Base-by-base conservation (phyloP, 768 basidiomycete genomes). In the Pulveroboletus sp. region DNA sequence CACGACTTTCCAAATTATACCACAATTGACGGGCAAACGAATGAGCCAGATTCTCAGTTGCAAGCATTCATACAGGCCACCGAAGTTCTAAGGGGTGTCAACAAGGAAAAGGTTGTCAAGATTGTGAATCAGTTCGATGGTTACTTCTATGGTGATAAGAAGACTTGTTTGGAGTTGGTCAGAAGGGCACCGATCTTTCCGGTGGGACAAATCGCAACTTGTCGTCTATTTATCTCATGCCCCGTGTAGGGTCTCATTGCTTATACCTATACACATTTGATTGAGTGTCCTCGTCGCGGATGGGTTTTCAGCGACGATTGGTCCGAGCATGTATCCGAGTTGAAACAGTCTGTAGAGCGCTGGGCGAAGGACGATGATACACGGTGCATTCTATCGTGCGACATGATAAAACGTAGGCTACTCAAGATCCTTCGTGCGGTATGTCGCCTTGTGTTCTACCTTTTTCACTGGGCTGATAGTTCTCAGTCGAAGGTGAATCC, bases 251-350 rank as follows among this genome's bases (percentile, higher is more conserved):
- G 61, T 35, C 37, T 66, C 41, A 57, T 66, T 7, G 66, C 64
- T 26, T 66, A 68, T 37, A 54, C 55, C 3, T 66, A 61, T 28
- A 66, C 66, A 6, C 66, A 66, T 43, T 27, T 66, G 24, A 26
- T 56, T 10, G 6, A 17, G 36, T 66, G 64, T 26, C 37, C 53
- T 46, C 42, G 32, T 30, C 53, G 45, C 24, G 21, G 55, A 36
- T 56, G 43, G 61, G 1, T 52, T 43, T 42, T 5, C 4, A 36
- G 13, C 11, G 50, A 50, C 14, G 46, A 54, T 37, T 59, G 55
- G 59, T 50, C 44, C 3, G 18, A 2, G 10, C 45, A 43, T 21
- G 32, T 50, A 39, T 38, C 40, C 1, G 30, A 52, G n/a, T 37
- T 66, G 39, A 39, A 56, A 31, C n/a, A 21, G 21, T 13, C 40